Conservation (phyloP, 2,329 filamentous ascomycete species). For the Sclerotinia trifoliorum region DNA sequence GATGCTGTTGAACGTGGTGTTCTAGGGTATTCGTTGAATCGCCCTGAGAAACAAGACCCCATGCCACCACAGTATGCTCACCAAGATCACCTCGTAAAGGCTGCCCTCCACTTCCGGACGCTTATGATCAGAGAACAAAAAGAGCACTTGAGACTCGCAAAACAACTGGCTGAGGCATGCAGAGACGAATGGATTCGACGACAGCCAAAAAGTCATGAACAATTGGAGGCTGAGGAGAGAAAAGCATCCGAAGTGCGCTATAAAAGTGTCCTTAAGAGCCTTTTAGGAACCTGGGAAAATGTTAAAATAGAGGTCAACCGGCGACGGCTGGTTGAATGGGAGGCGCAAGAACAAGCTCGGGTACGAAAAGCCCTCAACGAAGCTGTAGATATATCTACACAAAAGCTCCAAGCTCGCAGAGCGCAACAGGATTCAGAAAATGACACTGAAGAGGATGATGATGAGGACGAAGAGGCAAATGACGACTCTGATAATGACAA, state of each 20-base stretch:
- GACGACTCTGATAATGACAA: slow-evolving; percentile 41
- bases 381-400: slow-evolving; percentile 69
- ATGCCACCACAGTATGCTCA: slow-evolving; percentile 86
- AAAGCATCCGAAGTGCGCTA: slow-evolving; percentile 67
- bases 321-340: slow-evolving; percentile 59
- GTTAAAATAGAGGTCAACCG: slow-evolving; percentile 61
- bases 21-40: slow-evolving; percentile 67
- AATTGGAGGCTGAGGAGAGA: slow-evolving; percentile 75
- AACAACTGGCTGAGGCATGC: slow-evolving; percentile 75
- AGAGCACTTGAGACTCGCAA: slow-evolving; percentile 73
- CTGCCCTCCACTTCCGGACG: slow-evolving; percentile 76
- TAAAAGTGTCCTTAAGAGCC: slow-evolving; percentile 62
- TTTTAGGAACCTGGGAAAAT: slow-evolving; percentile 63
- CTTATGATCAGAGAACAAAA: slow-evolving; percentile 77
- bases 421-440: slow-evolving; percentile 53
- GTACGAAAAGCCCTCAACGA: slow-evolving; percentile 69
- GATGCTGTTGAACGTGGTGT: slow-evolving; percentile 71
- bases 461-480: slow-evolving; percentile 34
- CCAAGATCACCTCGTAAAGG: slow-evolving; percentile 77
- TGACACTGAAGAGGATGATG: slow-evolving; percentile 44
- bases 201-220: slow-evolving; percentile 74
- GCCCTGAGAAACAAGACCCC: slow-evolving; percentile 66
- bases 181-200: slow-evolving; percentile 71
- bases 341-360: slow-evolving; percentile 62
- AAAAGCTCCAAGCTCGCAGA: slow-evolving; percentile 63